Evolutionary conservation across 1,284 basidiomycete species (phyloP).

Genomic region (Golubevia pallescens): DNA sequence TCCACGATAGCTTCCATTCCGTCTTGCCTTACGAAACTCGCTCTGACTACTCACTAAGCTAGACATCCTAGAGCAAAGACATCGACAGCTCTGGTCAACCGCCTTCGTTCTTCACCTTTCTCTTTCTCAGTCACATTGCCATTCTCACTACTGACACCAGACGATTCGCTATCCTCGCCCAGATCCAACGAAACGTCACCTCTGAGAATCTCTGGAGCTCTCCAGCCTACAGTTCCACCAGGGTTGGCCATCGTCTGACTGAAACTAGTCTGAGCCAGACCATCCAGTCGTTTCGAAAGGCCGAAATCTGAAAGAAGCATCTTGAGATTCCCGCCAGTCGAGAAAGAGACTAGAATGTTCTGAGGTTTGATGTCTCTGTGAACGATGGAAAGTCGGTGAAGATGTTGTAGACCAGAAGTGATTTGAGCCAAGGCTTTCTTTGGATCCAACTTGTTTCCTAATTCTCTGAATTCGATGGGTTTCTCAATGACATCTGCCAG

Average conservation of each 20-base stretch:
- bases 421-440: slow-evolving; percentile 88
- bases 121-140: slow-evolving; percentile 1
- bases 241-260: slow-evolving; percentile 60
- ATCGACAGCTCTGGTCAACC: slow-evolving; percentile 57
- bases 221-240: slow-evolving; percentile 59
- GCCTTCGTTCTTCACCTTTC: slow-evolving; percentile 22
- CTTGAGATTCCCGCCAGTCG: slow-evolving; percentile 33
- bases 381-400: slow-evolving; percentile 93
- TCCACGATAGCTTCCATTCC: too few relatives aligned
- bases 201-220: slow-evolving; percentile 58
- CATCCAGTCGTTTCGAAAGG: slow-evolving; percentile 56
- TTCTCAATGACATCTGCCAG: slow-evolving; percentile 87
- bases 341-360: slow-evolving; percentile 85
- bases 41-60: slow-evolving; percentile 27
- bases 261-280: slow-evolving; percentile 54
- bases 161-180: slow-evolving; percentile 31
- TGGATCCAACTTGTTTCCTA: slow-evolving; percentile 68
- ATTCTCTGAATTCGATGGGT: slow-evolving; percentile 41
- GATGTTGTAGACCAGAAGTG: slow-evolving; percentile 82
- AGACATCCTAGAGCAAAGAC: slow-evolving; percentile 61
- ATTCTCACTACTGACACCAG: slow-evolving; percentile 12
- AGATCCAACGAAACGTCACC: slow-evolving; percentile 47
- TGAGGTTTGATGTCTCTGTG: slow-evolving; percentile 99
- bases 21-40: background rate
- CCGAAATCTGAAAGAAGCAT: slow-evolving; percentile 63